Conservation (phyloP, 2,329 filamentous ascomycete species). For the Mycosphaerella sp. region DNA sequence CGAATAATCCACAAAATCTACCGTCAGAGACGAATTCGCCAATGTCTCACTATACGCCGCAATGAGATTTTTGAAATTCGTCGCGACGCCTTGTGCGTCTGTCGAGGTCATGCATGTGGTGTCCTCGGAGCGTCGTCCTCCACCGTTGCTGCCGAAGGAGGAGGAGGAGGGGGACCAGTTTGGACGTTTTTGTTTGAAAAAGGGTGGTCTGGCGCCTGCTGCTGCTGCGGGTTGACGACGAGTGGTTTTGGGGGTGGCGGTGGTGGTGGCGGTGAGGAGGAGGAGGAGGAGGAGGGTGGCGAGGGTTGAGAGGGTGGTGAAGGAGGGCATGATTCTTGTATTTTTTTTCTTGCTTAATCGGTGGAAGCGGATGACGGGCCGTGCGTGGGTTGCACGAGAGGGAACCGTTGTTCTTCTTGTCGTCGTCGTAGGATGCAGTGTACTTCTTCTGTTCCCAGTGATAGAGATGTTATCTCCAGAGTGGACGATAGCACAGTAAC, state of each 20-base stretch:
- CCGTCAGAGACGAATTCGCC: slow-evolving; percentile 26
- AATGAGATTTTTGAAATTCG: slow-evolving; percentile 32
- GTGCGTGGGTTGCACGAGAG: slow-evolving; percentile 5
- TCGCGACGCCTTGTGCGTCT: slow-evolving; percentile 24
- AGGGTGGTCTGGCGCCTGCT: too few relatives aligned
- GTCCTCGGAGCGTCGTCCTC: too few relatives aligned
- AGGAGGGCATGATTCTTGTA: slow-evolving; percentile 15
- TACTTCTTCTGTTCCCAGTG: not conserved
- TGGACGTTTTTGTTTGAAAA: slow-evolving; percentile 11
- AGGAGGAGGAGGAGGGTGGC: slow-evolving; percentile 7
- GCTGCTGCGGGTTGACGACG: slow-evolving; percentile 6
- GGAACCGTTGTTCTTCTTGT: not conserved
- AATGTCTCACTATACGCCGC: slow-evolving; percentile 28
- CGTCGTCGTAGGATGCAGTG: not conserved
- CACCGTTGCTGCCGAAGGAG: too few relatives aligned
- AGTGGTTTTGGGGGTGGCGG: slow-evolving; percentile 7
- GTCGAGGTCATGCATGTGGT: slow-evolving; percentile 23
- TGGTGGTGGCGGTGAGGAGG: slow-evolving; percentile 8
- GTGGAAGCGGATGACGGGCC: not conserved
- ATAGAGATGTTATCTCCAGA: not conserved
- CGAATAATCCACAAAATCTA: slow-evolving; percentile 32
- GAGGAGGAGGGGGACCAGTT: slow-evolving; percentile 6
- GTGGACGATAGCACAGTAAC: not conserved
- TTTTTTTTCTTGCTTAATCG: slow-evolving; percentile 8
- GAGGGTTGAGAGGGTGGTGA: slow-evolving; percentile 15